A percentile compares a stretch with the other conserved stretches of the same genome.
phyloP scores from a whole-genome alignment of 1,139 yeast species.

The Tardiomyces digboiensis region DNA sequence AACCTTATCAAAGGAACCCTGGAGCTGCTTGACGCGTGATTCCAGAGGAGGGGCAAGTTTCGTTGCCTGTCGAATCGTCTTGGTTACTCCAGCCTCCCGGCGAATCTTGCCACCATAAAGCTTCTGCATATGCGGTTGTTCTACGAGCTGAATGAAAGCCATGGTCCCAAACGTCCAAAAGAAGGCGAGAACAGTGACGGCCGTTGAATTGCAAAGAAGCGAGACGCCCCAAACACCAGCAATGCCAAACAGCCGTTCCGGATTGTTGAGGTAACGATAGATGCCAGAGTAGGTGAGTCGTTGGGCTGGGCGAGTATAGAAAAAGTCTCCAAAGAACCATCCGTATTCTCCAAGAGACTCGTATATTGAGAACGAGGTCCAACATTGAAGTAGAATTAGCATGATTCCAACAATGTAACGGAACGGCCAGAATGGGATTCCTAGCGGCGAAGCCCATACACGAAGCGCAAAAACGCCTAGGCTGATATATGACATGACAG shows the following conservation, averaged over 20 bases:
- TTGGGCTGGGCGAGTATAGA: conserved; percentile 44
- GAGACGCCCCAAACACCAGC: conserved; percentile 81
- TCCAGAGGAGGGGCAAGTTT: conserved; percentile 22
- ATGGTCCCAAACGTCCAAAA: conserved; percentile 66
- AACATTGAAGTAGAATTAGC: conserved; percentile 51
- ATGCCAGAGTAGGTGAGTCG: conserved; percentile 71
- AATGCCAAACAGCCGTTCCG: conserved; percentile 74
- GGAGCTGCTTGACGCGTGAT: conserved; percentile 21
- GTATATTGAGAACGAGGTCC: conserved; percentile 66
- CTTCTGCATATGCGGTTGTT: conserved; percentile 71
- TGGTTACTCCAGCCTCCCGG: conserved; percentile 49
- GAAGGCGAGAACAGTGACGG: conserved; percentile 47
- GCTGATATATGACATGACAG: conserved; percentile 35
- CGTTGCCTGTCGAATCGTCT: conserved; percentile 39
- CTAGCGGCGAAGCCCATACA: conserved; percentile 27
- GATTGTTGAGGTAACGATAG: conserved; percentile 75
- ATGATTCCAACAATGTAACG: conserved; percentile 48
- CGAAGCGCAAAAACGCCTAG: conserved; percentile 27
- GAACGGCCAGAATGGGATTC: conserved; percentile 34
- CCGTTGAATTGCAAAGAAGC: conserved; percentile 49
- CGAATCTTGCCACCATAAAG: conserved; percentile 55
- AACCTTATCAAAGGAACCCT: conserved; percentile 30
- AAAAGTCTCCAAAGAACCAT: conserved; percentile 88
- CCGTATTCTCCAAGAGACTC: conserved; percentile 78
- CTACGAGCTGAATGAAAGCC: conserved; percentile 62